Percentiles rank a stretch among this genome's conserved stretches.
Evolutionary conservation across 2,329 filamentous ascomycete genomes (phyloP).

Genomic region (Alternaria dauci): DNA sequence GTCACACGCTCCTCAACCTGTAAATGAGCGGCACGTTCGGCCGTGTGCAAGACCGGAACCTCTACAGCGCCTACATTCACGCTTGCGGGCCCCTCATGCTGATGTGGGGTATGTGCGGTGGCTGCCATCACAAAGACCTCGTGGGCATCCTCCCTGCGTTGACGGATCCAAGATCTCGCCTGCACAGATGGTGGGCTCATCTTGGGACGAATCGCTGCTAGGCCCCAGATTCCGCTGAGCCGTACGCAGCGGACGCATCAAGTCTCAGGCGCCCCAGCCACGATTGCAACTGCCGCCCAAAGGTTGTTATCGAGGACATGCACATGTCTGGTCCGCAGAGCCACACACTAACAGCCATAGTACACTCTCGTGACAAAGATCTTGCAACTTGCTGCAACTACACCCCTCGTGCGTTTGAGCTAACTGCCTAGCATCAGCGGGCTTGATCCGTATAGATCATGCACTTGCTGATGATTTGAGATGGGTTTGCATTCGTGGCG

Average conservation of each 20-base stretch:
- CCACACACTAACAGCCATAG: constrained; percentile 1
- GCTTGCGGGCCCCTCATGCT: constrained; percentile 2
- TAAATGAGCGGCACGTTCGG: constrained; percentile 4
- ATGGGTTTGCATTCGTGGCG: background rate
- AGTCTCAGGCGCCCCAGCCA: constrained; percentile 1
- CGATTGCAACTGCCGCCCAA: constrained; percentile 4
- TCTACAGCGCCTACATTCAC: constrained; percentile 3
- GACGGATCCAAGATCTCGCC: constrained; percentile 7
- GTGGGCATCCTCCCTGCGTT: constrained; percentile 14
- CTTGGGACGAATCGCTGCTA: constrained; percentile 9
- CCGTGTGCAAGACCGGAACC: constrained; percentile 4
- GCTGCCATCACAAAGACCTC: constrained; percentile 8
- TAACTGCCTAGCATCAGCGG: constrained; percentile 5
- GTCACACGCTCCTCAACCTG: constrained; percentile 5
- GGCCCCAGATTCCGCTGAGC: constrained; percentile 7
- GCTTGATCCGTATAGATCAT: constrained; percentile 5
- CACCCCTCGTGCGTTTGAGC: constrained; percentile 4
- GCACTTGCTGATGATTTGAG: constrained; percentile 2
- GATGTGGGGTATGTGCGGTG: constrained; percentile 16
- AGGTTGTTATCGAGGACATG: background rate
- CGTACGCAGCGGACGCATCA: constrained; percentile 3
- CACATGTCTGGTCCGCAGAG: background rate
- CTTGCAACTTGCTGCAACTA: constrained; percentile 7
- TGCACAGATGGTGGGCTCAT: constrained; percentile 3
- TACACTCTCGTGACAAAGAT: constrained; percentile 8